Conservation (phyloP, 2,329 filamentous ascomycete species). For the Hymenoscyphus salicellus region DNA sequence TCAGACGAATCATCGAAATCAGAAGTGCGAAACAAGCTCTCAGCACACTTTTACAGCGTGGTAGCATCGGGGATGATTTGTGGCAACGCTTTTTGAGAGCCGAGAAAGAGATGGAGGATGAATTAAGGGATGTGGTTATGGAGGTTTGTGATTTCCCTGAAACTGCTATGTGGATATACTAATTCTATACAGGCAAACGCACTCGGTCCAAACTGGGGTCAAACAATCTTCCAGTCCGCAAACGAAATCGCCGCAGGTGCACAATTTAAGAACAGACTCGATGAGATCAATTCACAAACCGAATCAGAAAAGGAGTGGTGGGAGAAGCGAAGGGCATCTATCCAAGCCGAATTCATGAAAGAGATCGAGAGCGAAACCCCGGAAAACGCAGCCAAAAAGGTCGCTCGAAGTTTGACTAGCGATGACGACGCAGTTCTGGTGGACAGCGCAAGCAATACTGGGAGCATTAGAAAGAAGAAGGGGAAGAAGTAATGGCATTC, state of each 20-base stretch:
- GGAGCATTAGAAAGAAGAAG: slow-evolving; percentile 59
- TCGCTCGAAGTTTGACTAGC: slow-evolving; percentile 44
- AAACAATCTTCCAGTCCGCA: slow-evolving; percentile 93
- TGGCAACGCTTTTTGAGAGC: slow-evolving; percentile 89
- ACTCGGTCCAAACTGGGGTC: slow-evolving; percentile 83
- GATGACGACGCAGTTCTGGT: slow-evolving; percentile 78
- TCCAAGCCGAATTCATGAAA: slow-evolving; percentile 76
- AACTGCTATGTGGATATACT: slow-evolving; percentile 14
- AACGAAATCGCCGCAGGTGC: slow-evolving; percentile 92
- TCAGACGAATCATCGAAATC: slow-evolving; percentile 85
- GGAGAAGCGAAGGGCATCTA: slow-evolving; percentile 74
- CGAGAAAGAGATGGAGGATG: slow-evolving; percentile 96
- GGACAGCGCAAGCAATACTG: slow-evolving; percentile 44
- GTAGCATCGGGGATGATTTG: slow-evolving; percentile 91
- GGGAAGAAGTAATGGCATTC: slow-evolving; percentile 53
- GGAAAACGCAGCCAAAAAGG: not conserved
- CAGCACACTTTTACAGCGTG: slow-evolving; percentile 76
- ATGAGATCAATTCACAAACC: slow-evolving; percentile 69
- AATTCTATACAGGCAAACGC: slow-evolving; percentile 71
- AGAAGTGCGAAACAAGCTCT: slow-evolving; percentile 85
- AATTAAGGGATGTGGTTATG: slow-evolving; percentile 87
- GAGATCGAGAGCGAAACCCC: slow-evolving; percentile 45
- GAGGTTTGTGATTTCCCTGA: slow-evolving; percentile 61
- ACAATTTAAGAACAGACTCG: slow-evolving; percentile 68
- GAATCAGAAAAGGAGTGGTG: slow-evolving; percentile 84